Evolutionary conservation across 1,139 yeast genomes (phyloP), one percentile per base, ranked within the genome.

Genomic region (Hyphopichia fennica): DNA sequence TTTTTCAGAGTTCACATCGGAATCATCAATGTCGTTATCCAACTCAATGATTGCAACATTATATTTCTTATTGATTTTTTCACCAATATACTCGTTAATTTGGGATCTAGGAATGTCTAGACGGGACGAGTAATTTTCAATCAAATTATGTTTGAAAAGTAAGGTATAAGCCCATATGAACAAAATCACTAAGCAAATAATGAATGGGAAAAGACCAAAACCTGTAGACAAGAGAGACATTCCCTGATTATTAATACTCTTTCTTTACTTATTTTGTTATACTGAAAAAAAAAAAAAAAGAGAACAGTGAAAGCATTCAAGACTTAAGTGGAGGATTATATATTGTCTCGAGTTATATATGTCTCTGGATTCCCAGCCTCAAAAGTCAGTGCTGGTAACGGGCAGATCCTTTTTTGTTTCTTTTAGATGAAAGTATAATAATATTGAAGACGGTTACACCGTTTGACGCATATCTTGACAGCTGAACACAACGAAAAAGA

Each of bases 101-200:
- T 57, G 51, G 3, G 41, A 32, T 39, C 55, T 49, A 37, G 59
- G 51, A n/a, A 58, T 46, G 28, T 45, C 43, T 27, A 49, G 45
- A 36, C 50, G 48, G 34, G 51, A 51, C 3, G 65, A 51, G 40
- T 58, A 60, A 35, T 51, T 48, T 16, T 23, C 36, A 28, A 39
- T 52, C 38, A 66, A 43, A 23, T 58, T 54, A 37, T 61, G 63
- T 43, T 58, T 55, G 48, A 54, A 67, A 15, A 63, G 49, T 38
- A 47, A 57, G 13, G 41, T 41, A 50, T 57, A 60, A 19, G 56
- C 42, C 64, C 66, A 59, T 11, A 51, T 37, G 22, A 56, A 45
- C 9, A 53, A 41, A 3, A 42, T 45, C n/a, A 40, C 35, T 34
- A 58, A 51, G 34, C 55, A 46, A 11, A 50, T 32, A 3, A 48